phyloP scores from a whole-genome alignment of 257 asterid genomes.

The Coffea eugenioides region DNA sequence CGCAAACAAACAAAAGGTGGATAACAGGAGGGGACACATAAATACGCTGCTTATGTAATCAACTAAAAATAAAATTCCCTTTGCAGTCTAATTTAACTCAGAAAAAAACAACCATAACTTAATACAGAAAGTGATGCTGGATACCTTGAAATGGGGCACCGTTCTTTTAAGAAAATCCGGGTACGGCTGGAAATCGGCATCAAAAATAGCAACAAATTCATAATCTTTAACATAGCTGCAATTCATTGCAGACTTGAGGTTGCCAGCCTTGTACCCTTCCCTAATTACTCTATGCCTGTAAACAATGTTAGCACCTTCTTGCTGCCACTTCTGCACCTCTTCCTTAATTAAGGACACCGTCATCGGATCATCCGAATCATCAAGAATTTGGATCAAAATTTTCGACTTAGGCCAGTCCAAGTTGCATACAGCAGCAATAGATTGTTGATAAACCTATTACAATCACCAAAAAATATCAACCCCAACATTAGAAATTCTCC shows the following conservation, averaged over 20 bases:
- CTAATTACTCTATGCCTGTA: constrained; percentile 86
- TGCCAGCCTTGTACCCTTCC: constrained; percentile 95
- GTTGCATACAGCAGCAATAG: constrained; percentile 83
- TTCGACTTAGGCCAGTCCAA: constrained; percentile 91
- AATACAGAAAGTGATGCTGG: neutral
- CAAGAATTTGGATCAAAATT: constrained; percentile 77
- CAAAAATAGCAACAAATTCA: constrained; percentile 89
- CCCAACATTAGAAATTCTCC: neutral
- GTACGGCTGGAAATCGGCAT: constrained; percentile 91
- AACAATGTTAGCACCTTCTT: constrained; percentile 68
- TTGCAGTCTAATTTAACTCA: neutral
- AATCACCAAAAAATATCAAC: constrained; percentile 8
- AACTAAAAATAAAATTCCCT: neutral
- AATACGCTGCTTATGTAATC: constrained; percentile 10
- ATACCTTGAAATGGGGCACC: constrained; percentile 88
- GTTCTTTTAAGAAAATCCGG: constrained; percentile 77
- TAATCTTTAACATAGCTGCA: constrained; percentile 93
- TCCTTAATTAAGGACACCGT: constrained; percentile 65
- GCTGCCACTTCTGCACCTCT: constrained; percentile 86
- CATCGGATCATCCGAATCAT: constrained; percentile 78
- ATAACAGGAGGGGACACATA: neutral
- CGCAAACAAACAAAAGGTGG: constrained; percentile 8
- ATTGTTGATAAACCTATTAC: constrained; percentile 83
- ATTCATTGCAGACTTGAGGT: constrained; percentile 88
- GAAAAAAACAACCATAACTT: neutral